Evolutionary conservation across 192 early-diverging fungal genomes (phyloP), one percentile per base, ranked within the genome.

Genomic region (Backusella westeae): DNA sequence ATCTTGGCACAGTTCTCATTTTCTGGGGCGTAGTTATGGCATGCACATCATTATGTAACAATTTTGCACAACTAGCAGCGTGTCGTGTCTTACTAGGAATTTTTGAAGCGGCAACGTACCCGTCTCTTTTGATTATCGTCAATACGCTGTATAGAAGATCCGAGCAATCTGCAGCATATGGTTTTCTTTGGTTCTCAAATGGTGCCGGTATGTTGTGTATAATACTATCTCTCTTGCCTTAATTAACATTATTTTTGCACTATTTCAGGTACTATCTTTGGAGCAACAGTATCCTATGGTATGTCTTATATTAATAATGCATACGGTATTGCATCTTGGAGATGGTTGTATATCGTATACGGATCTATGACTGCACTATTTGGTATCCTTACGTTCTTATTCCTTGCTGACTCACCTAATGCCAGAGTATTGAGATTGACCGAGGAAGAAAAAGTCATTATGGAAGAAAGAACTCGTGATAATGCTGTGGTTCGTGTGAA

Each of bases 271-370:
- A 46, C 77, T 0, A 56, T 81, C n/a, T 26, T 65, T 34, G 80
- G 80, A 12, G 36, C 72, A 5, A 32, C 34, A 8, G 15, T 39
- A 32, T 42, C 67, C 8, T 81, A 75, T 72, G 80, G 76, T 44
- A 78, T 81, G 34, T 73, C 38, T 6, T 36, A 75, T 67, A 75
- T 81, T n/a, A 49, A 67, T 9, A 21, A 69, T 5, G 63, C 63
- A 1, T 10, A 0, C 19, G 73, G 73, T 15, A 35, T 78, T 4
- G 26, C 41, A 9, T 23, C 73, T n/a, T 81, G 80, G 80, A 34
- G 73, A 71, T 81, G 80, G 80, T 6, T 39, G 14, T 78, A 73
- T 53, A 70, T 81, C 12, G 74, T 81, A 23, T 74, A 69, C 56
- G 80, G 80, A 32, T n/a, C 32, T 0, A 6, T 77, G 8, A 81